Evolutionary conservation across 306 rosid species (phyloP).

Genomic region (Arachis stenosperma): DNA sequence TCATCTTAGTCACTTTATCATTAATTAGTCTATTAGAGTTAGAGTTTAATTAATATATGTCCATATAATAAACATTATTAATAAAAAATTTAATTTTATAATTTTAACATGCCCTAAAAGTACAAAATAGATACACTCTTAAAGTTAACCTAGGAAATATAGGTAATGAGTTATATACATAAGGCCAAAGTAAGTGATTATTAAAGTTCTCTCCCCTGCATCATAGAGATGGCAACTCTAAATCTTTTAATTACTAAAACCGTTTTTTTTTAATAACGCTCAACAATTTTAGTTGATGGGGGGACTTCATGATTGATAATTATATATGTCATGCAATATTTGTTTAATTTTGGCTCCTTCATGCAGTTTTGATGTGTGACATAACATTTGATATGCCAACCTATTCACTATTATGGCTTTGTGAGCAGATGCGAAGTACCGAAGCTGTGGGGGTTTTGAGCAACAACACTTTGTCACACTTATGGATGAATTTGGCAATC

Average conservation of each 20-base stretch:
- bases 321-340: not conserved
- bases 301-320: not conserved
- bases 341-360: not conserved
- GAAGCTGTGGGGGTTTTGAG: not conserved
- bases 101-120: no score
- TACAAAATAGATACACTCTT: no score
- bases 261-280: not conserved
- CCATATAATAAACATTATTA: no score
- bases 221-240: not conserved
- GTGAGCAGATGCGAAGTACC: not conserved
- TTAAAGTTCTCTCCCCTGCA: not conserved
- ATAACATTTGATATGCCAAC: conserved; percentile 3
- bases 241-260: not conserved
- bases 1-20: not conserved
- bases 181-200: not conserved
- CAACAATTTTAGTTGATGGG: not conserved
- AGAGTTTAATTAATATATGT: no score
- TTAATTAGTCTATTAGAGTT: not conserved
- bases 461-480: not conserved
- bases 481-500: not conserved
- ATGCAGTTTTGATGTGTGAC: conserved; percentile 13
- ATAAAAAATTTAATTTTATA: no score
- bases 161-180: not conserved
- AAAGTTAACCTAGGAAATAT: not conserved
- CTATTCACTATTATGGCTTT: not conserved